Conservation (phyloP, 2,329 filamentous ascomycete species). For the Exserohilum turcica region DNA sequence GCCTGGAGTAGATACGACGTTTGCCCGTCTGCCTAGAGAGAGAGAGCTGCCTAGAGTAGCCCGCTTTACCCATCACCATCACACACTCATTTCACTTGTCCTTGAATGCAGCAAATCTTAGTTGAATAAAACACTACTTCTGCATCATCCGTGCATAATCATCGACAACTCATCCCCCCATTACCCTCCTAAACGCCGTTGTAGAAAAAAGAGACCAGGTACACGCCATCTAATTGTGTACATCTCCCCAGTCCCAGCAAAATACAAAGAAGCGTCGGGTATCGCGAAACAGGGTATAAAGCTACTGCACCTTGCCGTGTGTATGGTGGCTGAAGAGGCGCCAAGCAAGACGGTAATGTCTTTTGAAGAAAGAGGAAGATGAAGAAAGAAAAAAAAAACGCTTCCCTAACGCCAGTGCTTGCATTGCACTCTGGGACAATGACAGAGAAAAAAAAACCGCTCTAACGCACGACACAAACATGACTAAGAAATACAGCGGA, state of each 20-base stretch:
- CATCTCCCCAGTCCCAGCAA: slow-evolving; percentile 18
- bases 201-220: slow-evolving; percentile 16
- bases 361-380: too few species aligned
- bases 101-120: too few species aligned
- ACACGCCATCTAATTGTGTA: slow-evolving; percentile 21
- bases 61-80: too few species aligned
- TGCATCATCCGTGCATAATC: not conserved
- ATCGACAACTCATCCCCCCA: slow-evolving; percentile 9
- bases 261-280: slow-evolving; percentile 27
- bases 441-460: slow-evolving; percentile 22
- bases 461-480: slow-evolving; percentile 14
- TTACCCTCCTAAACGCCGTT: slow-evolving; percentile 13
- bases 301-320: slow-evolving; percentile 13
- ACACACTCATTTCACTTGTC: too few species aligned
- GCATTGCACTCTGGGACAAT: slow-evolving; percentile 26
- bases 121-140: too few species aligned
- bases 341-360: slow-evolving; percentile 9
- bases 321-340: not conserved
- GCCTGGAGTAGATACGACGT: too few species aligned
- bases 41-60: too few species aligned
- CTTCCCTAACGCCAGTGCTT: slow-evolving; percentile 24
- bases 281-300: slow-evolving; percentile 34
- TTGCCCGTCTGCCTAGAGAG: too few species aligned
- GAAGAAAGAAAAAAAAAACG: slow-evolving; percentile 9
- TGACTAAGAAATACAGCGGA: slow-evolving; percentile 24